Evolutionary conservation across 225 moss, liverwort and hornwort species (phyloP).

Genomic region (Pseudisothecium myosuroides): DNA sequence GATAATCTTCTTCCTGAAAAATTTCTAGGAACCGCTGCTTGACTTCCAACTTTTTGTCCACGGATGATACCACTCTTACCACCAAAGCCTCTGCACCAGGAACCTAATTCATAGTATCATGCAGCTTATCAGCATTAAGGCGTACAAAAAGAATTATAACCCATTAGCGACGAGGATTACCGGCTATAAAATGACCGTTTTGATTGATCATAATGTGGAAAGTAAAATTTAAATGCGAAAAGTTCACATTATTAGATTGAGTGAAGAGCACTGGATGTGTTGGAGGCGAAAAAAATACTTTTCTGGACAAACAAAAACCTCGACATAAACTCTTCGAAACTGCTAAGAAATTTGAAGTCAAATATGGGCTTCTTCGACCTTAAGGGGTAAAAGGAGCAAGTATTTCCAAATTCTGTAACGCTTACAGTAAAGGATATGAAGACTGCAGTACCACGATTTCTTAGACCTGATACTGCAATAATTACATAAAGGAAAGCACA

Average conservation of each 20-base stretch:
- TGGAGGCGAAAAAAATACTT: neutral
- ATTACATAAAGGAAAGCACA: neutral
- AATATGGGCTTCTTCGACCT: neutral
- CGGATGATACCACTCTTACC: slow-evolving; percentile 89
- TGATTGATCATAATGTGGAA: neutral
- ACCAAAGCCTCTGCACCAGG: slow-evolving; percentile 85
- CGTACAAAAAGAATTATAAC: neutral
- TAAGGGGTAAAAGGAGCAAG: neutral
- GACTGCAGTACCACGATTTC: neutral
- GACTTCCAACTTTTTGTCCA: slow-evolving; percentile 97
- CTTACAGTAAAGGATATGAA: neutral
- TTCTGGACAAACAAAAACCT: neutral
- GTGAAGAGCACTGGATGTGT: neutral
- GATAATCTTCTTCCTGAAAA: slow-evolving; percentile 96
- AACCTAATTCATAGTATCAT: slow-evolving; percentile 33
- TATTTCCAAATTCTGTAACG: neutral
- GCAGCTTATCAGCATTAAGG: neutral
- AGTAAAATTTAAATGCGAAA: neutral
- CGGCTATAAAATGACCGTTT: no score
- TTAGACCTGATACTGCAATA: neutral
- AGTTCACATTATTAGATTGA: neutral
- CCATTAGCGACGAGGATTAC: no score
- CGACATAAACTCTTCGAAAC: neutral
- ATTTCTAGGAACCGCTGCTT: slow-evolving; percentile 95
- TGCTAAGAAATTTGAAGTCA: neutral